Evolutionary conservation across 2,329 filamentous ascomycete species (phyloP), one percentile per base, ranked within the genome.

Genomic region (Gyromitra esculenta): DNA sequence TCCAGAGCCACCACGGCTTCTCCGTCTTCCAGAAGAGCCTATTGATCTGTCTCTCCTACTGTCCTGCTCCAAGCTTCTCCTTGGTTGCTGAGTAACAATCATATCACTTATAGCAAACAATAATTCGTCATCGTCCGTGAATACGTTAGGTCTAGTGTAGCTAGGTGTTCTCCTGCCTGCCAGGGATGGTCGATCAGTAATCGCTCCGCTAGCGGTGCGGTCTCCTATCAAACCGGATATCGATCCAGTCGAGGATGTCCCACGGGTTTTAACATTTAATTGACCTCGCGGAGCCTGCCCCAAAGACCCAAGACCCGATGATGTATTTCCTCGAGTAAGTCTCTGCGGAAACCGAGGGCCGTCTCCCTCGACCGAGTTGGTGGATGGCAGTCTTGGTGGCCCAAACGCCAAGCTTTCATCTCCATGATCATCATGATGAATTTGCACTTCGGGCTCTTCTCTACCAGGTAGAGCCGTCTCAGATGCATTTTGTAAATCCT

Each of bases 51-150:
- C 78, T 43, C 79, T 64, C 31, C 79, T 66, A 56, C 79, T 56
- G 69, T 79, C 50, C 69, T 79, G 77, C 39, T 80, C 80, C n/a
- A 75, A 70, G 64, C 80, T 81, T 37, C 78, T 77, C 66, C 80
- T 75, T 59, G 75, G 72, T 18, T 78, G 68, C 39, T 79, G 75
- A 31, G 71, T 71, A 63, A 76, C 73, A 11, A 78, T 79, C 73
- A 79, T 79, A 59, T 81, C 80, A 43, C 80, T 81, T 75, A 81
- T 81, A 59, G 80, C 77, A 73, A 81, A 81, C 41, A 81, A 75
- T 13, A 81, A 69, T 35, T 81, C 80, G 35, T 80, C 79, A 52
- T 81, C 80, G 37, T 80, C 79, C 35, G 75, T 73, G 50, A 60
- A 71, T 54, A 66, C 56, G 37, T 77, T 78, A 18, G 72, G 63